Percentiles rank a stretch among this genome's conserved stretches.
Conservation (phyloP, 208 protist species). For the Tritrichomonas foetus region DNA sequence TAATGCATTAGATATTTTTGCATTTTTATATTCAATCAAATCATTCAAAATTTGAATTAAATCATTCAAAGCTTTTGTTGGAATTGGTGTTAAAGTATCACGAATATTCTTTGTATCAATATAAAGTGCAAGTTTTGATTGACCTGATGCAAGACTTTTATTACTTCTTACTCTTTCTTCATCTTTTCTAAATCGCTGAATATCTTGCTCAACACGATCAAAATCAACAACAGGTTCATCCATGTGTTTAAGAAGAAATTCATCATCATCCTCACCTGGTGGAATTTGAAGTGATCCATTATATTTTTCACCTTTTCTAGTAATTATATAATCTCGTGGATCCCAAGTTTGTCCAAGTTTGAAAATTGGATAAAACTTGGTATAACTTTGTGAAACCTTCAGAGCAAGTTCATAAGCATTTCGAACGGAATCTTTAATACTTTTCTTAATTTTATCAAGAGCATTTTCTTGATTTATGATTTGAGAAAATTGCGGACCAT, state of each 20-base stretch:
- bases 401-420: neutral
- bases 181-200: neutral
- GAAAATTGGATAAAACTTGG: neutral
- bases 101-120: neutral
- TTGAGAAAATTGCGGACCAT: neutral
- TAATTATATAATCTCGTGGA: neutral
- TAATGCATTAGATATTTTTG: neutral
- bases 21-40: neutral
- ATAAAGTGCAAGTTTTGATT: neutral
- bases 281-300: neutral
- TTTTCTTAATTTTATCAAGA: neutral
- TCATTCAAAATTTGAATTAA: neutral
- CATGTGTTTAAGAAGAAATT: neutral
- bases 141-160: neutral
- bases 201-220: neutral
- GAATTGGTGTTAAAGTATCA: neutral
- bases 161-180: neutral
- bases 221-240: slow-evolving; percentile 32
- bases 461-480: neutral
- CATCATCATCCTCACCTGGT: neutral
- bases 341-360: neutral
- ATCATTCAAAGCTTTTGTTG: neutral
- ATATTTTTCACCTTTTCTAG: neutral
- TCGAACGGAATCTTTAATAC: neutral
- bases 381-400: neutral